Conservation (phyloP, 345 rosid genomes). For the Camelina neglecta region DNA sequence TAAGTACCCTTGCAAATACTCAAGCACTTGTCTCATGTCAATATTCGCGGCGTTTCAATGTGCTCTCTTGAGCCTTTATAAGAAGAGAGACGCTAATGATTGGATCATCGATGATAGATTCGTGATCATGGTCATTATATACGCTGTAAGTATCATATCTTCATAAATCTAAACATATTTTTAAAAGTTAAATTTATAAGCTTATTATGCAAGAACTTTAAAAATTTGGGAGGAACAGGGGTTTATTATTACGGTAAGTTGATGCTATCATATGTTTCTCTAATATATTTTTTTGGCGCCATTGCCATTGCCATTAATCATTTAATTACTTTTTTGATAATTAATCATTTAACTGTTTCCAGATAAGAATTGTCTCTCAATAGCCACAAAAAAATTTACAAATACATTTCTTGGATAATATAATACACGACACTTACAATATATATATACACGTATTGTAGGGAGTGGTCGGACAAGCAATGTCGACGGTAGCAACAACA, state of each 20-base stretch:
- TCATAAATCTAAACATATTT: not conserved
- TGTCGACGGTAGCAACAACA: constrained; percentile 74
- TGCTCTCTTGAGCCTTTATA: constrained; percentile 55
- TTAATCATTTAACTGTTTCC: not conserved
- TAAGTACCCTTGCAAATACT: constrained; percentile 65
- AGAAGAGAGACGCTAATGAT: constrained; percentile 40
- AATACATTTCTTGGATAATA: not conserved
- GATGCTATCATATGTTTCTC: not conserved
- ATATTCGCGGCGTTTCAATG: constrained; percentile 63
- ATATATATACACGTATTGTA: constrained; percentile 23
- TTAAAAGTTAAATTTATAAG: not conserved
- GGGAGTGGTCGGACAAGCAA: constrained; percentile 81
- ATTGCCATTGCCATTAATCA: not conserved
- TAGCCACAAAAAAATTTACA: not conserved
- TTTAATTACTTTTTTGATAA: too few relatives aligned
- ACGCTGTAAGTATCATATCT: constrained; percentile 52
- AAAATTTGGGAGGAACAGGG: too few relatives aligned
- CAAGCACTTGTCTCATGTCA: constrained; percentile 67
- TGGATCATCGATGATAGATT: constrained; percentile 58
- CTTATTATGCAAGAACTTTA: not conserved
- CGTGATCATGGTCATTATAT: constrained; percentile 51
- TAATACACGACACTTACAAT: not conserved
- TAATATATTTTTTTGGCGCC: not conserved
- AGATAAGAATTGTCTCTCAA: not conserved
- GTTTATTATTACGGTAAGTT: not conserved